These are phyloP conservation scores for Dactylellina leptospora DNA, from an alignment of 2,329 filamentous ascomycete genomes.

Conservation along the genomic window DNA sequence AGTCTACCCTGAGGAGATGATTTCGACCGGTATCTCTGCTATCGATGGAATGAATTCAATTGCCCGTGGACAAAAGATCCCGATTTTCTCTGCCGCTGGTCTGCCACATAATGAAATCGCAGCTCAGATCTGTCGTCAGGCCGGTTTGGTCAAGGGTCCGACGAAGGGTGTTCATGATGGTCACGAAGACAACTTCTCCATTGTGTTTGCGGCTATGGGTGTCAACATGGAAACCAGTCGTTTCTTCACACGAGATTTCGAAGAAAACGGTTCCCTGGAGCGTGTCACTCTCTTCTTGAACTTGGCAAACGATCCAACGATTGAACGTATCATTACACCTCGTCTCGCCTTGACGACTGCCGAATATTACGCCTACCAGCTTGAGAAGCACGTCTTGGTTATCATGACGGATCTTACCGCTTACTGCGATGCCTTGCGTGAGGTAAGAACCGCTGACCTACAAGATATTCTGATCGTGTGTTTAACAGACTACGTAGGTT, in stretches of 20 bases:
- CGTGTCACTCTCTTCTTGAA: conserved; percentile 97
- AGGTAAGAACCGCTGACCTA: too few relatives aligned
- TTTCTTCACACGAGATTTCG: conserved; percentile 98
- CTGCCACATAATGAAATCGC: conserved; percentile 99
- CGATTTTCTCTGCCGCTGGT: conserved; percentile 98
- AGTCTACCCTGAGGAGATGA: conserved; percentile 99
- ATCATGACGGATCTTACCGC: conserved; percentile 97
- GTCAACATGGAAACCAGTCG: conserved; percentile 98
- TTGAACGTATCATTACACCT: conserved; percentile 99
- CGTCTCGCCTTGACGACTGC: conserved; percentile 97
- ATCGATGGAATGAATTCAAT: conserved; percentile 68
- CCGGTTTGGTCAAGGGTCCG: conserved; percentile 83
- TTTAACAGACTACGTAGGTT: conserved; percentile 64
- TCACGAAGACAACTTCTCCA: conserved; percentile 99
- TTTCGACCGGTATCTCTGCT: conserved; percentile 97
- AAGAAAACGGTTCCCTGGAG: conserved; percentile 99
- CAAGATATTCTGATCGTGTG: too few relatives aligned
- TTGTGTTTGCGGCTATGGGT: conserved; percentile 99
- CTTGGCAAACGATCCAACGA: conserved; percentile 94
- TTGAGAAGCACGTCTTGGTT: conserved; percentile 99
- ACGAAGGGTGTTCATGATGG: conserved; percentile 96
- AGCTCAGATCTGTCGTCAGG: conserved; percentile 97
- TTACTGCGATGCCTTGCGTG: conserved; percentile 98
- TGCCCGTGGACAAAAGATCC: conserved; percentile 98
- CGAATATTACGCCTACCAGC: conserved; percentile 99